Conservation (phyloP, 1,139 yeast genomes). For the Magnusiomyces paraingens region DNA sequence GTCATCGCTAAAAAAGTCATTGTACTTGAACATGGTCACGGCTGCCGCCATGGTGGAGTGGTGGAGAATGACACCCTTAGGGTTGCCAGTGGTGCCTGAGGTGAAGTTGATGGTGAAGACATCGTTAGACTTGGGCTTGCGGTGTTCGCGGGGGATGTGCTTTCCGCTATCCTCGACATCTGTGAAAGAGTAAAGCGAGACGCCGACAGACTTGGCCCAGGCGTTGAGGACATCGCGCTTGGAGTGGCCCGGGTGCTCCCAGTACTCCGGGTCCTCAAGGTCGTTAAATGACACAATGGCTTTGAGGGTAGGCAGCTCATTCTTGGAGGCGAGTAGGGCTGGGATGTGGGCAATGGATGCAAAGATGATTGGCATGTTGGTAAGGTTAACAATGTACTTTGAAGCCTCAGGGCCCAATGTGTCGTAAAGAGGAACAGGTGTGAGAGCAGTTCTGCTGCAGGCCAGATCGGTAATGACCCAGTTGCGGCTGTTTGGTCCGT, state of each 20-base stretch:
- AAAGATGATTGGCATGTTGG: slow-evolving; percentile 50
- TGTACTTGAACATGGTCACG: slow-evolving; percentile 32
- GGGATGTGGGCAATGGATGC: slow-evolving; percentile 44
- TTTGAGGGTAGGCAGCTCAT: slow-evolving; percentile 34
- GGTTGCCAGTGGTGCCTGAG: slow-evolving; percentile 71
- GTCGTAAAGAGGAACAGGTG: slow-evolving; percentile 55
- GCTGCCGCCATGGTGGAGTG: slow-evolving; percentile 51
- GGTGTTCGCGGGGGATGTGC: slow-evolving; percentile 40
- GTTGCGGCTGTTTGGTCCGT: slow-evolving; percentile 50
- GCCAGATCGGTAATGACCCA: slow-evolving; percentile 59
- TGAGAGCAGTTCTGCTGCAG: slow-evolving; percentile 43
- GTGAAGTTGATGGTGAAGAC: slow-evolving; percentile 65
- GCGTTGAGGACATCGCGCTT: slow-evolving; percentile 25
- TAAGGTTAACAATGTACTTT: slow-evolving; percentile 48
- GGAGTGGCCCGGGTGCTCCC: slow-evolving; percentile 21
- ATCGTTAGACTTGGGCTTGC: slow-evolving; percentile 49
- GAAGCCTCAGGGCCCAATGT: slow-evolving; percentile 57
- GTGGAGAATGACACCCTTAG: slow-evolving; percentile 62
- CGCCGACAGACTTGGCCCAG: slow-evolving; percentile 33
- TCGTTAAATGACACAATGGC: slow-evolving; percentile 27
- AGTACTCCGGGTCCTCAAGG: slow-evolving; percentile 29
- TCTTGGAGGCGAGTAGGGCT: slow-evolving; percentile 38
- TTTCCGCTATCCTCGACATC: slow-evolving; percentile 53
- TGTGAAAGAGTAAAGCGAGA: slow-evolving; percentile 40
- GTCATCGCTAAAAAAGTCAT: slow-evolving; percentile 11